Percentiles rank a stretch among this genome's conserved stretches.
Evolutionary conservation across 1,139 yeast genomes (phyloP).

Genomic region (Taphrina populina): DNA sequence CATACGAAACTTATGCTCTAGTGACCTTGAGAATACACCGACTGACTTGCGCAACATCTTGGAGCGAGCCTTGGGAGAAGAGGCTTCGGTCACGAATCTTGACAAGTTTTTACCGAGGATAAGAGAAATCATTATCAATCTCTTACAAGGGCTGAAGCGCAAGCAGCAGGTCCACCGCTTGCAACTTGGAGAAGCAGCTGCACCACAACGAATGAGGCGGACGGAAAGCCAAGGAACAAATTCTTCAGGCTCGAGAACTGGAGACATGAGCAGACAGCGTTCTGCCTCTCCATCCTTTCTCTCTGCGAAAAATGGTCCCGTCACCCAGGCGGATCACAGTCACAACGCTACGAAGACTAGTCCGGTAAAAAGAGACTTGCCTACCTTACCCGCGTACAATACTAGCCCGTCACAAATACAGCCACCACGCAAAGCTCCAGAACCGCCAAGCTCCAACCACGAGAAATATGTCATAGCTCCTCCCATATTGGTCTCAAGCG

Average conservation of each 20-base stretch:
- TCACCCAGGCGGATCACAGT: no score
- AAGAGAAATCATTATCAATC: conserved; percentile 77
- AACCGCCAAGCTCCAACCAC: background rate
- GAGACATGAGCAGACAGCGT: conserved; percentile 12
- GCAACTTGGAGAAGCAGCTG: conserved; percentile 26
- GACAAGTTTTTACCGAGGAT: conserved; percentile 82
- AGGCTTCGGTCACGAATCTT: conserved; percentile 78
- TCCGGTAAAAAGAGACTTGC: background rate
- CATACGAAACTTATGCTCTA: conserved; percentile 24
- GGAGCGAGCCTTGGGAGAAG: conserved; percentile 82
- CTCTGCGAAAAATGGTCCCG: no score
- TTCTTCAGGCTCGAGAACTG: conserved; percentile 20
- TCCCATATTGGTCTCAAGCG: conserved; percentile 2
- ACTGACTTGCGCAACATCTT: conserved; percentile 67
- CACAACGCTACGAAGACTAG: background rate
- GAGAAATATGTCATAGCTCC: conserved; percentile 3
- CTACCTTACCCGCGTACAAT: background rate
- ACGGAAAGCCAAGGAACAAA: conserved; percentile 1
- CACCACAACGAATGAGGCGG: conserved; percentile 5
- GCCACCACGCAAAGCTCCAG: conserved; percentile 19
- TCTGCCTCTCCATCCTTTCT: conserved; percentile 9
- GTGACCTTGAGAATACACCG: conserved; percentile 78
- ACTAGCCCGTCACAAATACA: conserved; percentile 1
- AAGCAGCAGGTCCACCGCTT: conserved; percentile 58
- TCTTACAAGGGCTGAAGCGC: conserved; percentile 74